A percentile compares a stretch with the other conserved stretches of the same genome.
These are phyloP conservation scores for Rhytidiadelphus loreus DNA, from an alignment of 225 moss, liverwort and hornwort genomes.

Conservation along the genomic window DNA sequence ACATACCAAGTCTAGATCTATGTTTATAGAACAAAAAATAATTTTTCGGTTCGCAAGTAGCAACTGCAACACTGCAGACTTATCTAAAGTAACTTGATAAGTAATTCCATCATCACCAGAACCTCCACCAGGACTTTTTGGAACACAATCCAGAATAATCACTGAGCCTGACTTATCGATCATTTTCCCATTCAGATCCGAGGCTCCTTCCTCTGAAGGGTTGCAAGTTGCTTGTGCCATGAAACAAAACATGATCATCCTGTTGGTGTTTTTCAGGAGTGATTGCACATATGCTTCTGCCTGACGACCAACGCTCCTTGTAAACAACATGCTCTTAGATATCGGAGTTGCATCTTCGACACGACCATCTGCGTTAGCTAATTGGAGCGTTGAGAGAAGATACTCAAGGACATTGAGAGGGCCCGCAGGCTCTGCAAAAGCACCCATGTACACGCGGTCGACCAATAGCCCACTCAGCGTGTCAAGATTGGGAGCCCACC, in stretches of 20 bases:
- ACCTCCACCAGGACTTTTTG: neutral
- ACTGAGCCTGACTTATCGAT: constrained; percentile 3
- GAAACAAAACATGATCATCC: constrained; percentile 84
- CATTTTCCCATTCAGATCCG: neutral
- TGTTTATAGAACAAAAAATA: constrained; percentile 34
- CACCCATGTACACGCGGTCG: constrained; percentile 83
- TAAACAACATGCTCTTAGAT: constrained; percentile 58
- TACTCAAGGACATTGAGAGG: constrained; percentile 74
- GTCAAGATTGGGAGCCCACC: constrained; percentile 79
- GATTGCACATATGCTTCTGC: constrained; percentile 71
- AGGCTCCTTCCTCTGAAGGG: neutral
- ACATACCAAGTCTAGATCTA: constrained; percentile 46
- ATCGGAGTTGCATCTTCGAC: constrained; percentile 63
- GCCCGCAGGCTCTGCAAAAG: constrained; percentile 62
- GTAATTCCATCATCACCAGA: constrained; percentile 11
- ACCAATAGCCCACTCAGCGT: constrained; percentile 68
- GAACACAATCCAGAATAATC: neutral
- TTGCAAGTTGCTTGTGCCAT: constrained; percentile 14
- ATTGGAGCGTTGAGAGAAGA: constrained; percentile 72
- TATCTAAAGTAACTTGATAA: constrained; percentile 22
- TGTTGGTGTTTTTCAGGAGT: constrained; percentile 64
- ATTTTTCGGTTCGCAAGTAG: constrained; percentile 34
- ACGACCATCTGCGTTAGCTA: constrained; percentile 74
- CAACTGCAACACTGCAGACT: constrained; percentile 25
- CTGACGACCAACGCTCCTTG: constrained; percentile 64